Conservation (phyloP, 2,329 filamentous ascomycete species). For the Rugonectria rugulosa region DNA sequence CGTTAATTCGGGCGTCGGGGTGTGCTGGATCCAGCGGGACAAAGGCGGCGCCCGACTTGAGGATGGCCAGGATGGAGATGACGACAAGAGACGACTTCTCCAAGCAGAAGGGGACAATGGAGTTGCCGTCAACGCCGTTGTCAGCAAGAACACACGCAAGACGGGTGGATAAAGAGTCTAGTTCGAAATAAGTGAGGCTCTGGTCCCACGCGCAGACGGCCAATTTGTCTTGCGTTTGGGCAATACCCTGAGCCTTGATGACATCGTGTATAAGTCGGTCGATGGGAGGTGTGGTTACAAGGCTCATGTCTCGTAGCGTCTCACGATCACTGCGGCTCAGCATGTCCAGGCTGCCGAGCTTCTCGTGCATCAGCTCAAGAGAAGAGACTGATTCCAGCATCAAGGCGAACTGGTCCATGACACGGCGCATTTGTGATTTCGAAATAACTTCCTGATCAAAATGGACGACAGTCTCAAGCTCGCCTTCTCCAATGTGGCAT, state of each 20-base stretch:
- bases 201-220: constrained; percentile 51
- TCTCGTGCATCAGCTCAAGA: background rate
- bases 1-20: constrained; percentile 4
- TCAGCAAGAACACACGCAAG: constrained; percentile 3
- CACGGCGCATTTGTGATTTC: constrained; percentile 18
- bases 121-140: background rate
- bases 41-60: constrained; percentile 16
- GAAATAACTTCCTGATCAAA: constrained; percentile 25
- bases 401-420: constrained; percentile 30
- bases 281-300: background rate
- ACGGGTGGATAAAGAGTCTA: constrained; percentile 29
- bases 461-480: constrained; percentile 32
- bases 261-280: constrained; percentile 17
- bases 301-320: constrained; percentile 11
- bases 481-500: constrained; percentile 23
- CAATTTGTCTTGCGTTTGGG: constrained; percentile 14
- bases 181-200: constrained; percentile 49
- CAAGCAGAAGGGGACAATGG: constrained; percentile 6
- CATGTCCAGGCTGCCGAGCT: background rate
- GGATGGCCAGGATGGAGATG: constrained; percentile 10
- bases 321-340: constrained; percentile 8
- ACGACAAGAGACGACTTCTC: constrained; percentile 13
- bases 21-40: constrained; percentile 10
- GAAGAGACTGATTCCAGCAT: constrained; percentile 19
- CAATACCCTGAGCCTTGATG: background rate